A percentile compares a stretch with the other conserved stretches of the same genome.
Evolutionary conservation across 2,329 filamentous ascomycete species (phyloP).

Genomic region (Phialophora expanda): DNA sequence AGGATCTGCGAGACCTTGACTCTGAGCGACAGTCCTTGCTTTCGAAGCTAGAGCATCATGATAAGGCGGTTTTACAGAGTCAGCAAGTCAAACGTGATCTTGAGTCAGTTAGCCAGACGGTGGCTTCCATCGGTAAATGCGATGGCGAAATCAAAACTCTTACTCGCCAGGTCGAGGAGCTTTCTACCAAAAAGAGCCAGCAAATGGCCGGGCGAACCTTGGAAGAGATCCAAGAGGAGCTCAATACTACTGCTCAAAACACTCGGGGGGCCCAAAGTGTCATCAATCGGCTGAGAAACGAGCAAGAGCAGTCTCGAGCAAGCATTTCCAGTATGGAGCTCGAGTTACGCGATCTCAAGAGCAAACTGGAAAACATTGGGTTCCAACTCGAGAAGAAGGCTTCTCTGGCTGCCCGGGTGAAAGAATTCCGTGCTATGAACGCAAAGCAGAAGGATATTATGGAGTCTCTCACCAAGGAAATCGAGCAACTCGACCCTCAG

Average conservation of each 20-base stretch:
- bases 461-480: conserved; percentile 70
- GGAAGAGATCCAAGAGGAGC: conserved; percentile 81
- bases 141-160: conserved; percentile 73
- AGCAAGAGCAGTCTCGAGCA: conserved; percentile 73
- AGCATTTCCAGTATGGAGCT: conserved; percentile 74
- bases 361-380: conserved; percentile 71
- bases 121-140: conserved; percentile 75
- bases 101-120: conserved; percentile 75
- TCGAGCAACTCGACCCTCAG: conserved; percentile 75
- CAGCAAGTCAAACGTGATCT: conserved; percentile 73
- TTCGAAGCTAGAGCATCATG: conserved; percentile 68
- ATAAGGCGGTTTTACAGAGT: conserved; percentile 66
- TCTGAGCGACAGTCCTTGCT: conserved; percentile 66
- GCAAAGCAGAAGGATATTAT: conserved; percentile 72
- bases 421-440: conserved; percentile 72
- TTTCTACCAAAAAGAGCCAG: conserved; percentile 76
- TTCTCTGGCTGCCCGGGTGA: conserved; percentile 71
- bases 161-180: conserved; percentile 73
- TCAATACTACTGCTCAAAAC: conserved; percentile 70
- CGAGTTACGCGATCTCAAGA: conserved; percentile 74
- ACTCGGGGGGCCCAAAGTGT: conserved; percentile 67
- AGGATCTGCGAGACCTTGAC: conserved; percentile 67
- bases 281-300: conserved; percentile 68
- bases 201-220: conserved; percentile 69
- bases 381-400: conserved; percentile 83